Conservation (phyloP, 495 filamentous ascomycete species). For the Neurospora sp. region DNA sequence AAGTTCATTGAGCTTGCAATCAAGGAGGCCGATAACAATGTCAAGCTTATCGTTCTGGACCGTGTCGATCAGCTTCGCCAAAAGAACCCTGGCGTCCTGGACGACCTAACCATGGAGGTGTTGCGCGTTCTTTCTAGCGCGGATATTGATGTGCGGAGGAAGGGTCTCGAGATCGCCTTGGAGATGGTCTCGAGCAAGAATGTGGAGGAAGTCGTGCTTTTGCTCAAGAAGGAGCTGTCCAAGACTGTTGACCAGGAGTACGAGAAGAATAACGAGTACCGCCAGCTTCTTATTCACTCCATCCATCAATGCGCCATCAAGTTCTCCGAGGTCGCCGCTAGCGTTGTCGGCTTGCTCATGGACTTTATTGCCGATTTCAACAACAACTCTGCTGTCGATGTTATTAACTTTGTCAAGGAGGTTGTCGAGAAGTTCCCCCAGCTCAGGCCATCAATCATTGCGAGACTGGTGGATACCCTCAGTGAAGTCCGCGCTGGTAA, state of each 20-base stretch:
- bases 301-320: conserved; percentile 98
- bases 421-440: conserved; percentile 97
- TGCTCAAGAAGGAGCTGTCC: conserved; percentile 93
- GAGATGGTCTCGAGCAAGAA: conserved; percentile 99
- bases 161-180: conserved; percentile 81
- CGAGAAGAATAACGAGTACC: conserved; percentile 98
- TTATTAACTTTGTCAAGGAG: conserved; percentile 97
- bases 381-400: conserved; percentile 91
- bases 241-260: conserved; percentile 98
- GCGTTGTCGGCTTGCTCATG: conserved; percentile 96
- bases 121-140: conserved; percentile 91
- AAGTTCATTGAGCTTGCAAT: conserved; percentile 97
- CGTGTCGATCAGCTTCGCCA: conserved; percentile 85
- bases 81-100: conserved; percentile 86
- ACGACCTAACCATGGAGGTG: conserved; percentile 97
- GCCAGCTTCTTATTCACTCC: conserved; percentile 87
- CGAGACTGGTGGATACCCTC: conserved; percentile 80
- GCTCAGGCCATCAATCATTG: conserved; percentile 74
- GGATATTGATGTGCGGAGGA: conserved; percentile 91
- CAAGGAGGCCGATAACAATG: conserved; percentile 96
- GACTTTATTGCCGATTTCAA: conserved; percentile 99
- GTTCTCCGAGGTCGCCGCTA: conserved; percentile 95
- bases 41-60: conserved; percentile 95
- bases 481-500: conserved; percentile 93
- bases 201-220: conserved; percentile 91